Evolutionary conservation across 2,329 filamentous ascomycete species (phyloP), one percentile per base, ranked within the genome.

Genomic region (Calonectria hawksworthii): DNA sequence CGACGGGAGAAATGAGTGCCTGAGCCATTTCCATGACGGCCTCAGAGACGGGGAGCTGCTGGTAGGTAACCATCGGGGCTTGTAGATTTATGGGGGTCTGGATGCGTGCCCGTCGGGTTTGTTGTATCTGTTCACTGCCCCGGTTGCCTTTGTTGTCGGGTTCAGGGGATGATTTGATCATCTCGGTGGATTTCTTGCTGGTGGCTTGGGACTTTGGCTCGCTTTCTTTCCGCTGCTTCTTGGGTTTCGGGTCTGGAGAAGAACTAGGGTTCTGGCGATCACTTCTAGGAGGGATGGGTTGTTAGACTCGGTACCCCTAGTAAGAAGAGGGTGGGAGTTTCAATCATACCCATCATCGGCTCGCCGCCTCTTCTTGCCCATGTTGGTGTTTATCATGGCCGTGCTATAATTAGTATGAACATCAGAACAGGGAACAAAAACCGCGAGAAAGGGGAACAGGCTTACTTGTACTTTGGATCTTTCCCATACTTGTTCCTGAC

Each of bases 401-500:
- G 71, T 80, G 38, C 72, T 80, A 21, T n/a, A 13, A 41, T 26
- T 23, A 50, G 18, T 16, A 30, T n/a, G 14, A n/a, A 41, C 9
- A 30, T 70, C 13, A 70, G 44, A 30, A n/a, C 30, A 52, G 3
- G 32, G 3, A n/a, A 18, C 26, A 13, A 18, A n/a, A 28, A 13
- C n/a, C n/a, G n/a, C n/a, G n/a, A n/a, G n/a, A n/a, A n/a, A 21
- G 34, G 10, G 18, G 34, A 59, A 41, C 16, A 32, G 28, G 26
- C 85, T 71, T 81, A 87, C 86, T 83, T 83, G 70, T 83, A 86
- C 9, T 82, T 80, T 0, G 86, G 84, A 47, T 86, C 85, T 47
- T 81, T 83, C 0, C 86, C 85, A 54, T 87, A 87, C 73, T 86
- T 86, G 75, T 83, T 84, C 74, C 84, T 85, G 11, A 87, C 74